Evolutionary conservation across 352 stramenopile species (phyloP).

Genomic region (Globisporangium spiculum): DNA sequence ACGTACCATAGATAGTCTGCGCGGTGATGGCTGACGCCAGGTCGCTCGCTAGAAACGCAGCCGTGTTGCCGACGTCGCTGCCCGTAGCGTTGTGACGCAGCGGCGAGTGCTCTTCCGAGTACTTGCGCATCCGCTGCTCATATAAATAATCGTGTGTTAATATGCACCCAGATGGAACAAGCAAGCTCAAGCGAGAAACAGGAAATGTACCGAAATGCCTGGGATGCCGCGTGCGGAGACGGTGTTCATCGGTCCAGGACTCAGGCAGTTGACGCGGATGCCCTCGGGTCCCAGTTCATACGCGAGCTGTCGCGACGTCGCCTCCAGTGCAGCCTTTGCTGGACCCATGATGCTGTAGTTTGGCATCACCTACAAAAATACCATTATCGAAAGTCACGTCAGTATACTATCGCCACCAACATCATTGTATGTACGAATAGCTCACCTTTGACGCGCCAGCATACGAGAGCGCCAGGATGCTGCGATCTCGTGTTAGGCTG

Average conservation of each 20-base stretch:
- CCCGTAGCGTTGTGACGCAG: conserved; percentile 69
- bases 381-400: not conserved
- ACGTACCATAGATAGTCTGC: conserved; percentile 87
- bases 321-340: conserved; percentile 88
- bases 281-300: conserved; percentile 69
- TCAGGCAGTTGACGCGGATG: conserved; percentile 90
- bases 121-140: conserved; percentile 73
- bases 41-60: conserved; percentile 80
- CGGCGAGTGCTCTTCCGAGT: conserved; percentile 60
- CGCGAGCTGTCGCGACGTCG: conserved; percentile 77
- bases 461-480: conserved; percentile 87
- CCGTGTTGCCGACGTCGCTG: conserved; percentile 74
- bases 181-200: not conserved
- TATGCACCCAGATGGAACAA: not conserved
- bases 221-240: conserved; percentile 89
- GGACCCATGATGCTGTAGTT: conserved; percentile 93
- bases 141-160: conserved; percentile 5
- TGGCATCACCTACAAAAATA: conserved; percentile 58
- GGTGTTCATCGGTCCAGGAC: conserved; percentile 89
- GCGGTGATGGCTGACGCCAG: conserved; percentile 76
- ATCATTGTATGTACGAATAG: not conserved
- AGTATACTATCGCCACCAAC: not conserved
- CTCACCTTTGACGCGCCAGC: conserved; percentile 62
- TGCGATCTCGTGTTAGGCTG: conserved; percentile 35
- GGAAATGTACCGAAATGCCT: conserved; percentile 65